Conservation (phyloP, 495 filamentous ascomycete genomes). For the Xylaria cubensis region DNA sequence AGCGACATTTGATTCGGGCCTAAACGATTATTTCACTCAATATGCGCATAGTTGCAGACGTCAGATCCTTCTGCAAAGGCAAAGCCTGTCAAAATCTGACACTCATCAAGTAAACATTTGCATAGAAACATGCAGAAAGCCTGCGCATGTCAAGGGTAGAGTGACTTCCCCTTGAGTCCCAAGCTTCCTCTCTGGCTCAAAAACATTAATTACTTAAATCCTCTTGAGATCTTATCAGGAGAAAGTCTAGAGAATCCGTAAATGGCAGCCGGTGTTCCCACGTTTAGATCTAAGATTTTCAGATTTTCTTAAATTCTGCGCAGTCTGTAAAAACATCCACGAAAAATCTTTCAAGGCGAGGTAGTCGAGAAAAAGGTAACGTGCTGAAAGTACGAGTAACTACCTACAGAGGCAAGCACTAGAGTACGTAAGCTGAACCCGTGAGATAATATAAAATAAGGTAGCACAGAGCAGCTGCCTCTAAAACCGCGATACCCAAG, state of each 20-base stretch:
- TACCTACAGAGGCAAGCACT: background rate
- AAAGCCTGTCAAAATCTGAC: background rate
- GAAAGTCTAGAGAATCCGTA: background rate
- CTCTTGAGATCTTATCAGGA: background rate
- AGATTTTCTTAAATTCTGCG: too few species aligned
- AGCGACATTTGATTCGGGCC: background rate
- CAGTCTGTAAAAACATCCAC: background rate
- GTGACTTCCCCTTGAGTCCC: background rate
- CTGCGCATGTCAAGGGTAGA: background rate
- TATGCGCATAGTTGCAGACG: background rate
- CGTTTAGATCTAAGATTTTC: too few species aligned
- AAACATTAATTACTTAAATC: background rate
- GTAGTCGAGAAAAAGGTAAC: background rate
- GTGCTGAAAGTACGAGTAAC: background rate
- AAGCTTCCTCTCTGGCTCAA: background rate
- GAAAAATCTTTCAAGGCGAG: background rate
- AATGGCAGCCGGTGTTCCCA: background rate
- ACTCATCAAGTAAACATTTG: background rate
- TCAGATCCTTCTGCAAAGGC: background rate
- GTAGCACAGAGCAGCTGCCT: background rate
- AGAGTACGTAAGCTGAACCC: background rate
- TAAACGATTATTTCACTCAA: background rate
- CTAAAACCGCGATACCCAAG: background rate
- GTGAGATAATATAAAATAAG: background rate
- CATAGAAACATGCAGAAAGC: background rate